These are phyloP conservation scores for Backusella psychrophila DNA, from an alignment of 192 early-diverging fungal species.

Conservation along the genomic window DNA sequence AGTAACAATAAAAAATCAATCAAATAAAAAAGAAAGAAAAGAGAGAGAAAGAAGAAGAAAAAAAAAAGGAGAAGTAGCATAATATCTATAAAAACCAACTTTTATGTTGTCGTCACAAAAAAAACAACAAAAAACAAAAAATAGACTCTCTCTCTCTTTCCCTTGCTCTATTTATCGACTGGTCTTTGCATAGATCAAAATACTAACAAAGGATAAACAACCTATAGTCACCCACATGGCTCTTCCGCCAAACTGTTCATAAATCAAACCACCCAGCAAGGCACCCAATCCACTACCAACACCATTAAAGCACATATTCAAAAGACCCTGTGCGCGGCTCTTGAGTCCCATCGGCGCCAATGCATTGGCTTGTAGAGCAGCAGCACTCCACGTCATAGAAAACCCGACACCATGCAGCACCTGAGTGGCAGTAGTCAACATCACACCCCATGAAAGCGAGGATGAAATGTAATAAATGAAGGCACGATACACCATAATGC, in stretches of 20 bases:
- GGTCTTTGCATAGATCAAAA: not conserved
- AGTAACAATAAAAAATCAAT: not conserved
- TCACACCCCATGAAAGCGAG: not conserved
- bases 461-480: slow-evolving; percentile 7
- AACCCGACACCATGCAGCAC: slow-evolving; percentile 16
- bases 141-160: no score
- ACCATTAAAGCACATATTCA: slow-evolving; percentile 26
- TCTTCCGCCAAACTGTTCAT: slow-evolving; percentile 11
- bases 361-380: slow-evolving; percentile 22
- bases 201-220: not conserved
- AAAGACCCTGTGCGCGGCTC: slow-evolving; percentile 13
- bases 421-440: slow-evolving; percentile 14
- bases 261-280: slow-evolving; percentile 15
- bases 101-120: not conserved
- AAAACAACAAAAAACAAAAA: not conserved
- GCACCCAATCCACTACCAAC: slow-evolving; percentile 22
- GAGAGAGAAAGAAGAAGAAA: not conserved
- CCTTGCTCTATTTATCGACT: not conserved
- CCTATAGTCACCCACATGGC: slow-evolving; percentile 13
- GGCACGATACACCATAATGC: not conserved
- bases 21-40: not conserved
- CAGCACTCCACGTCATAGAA: slow-evolving; percentile 23
- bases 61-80: not conserved
- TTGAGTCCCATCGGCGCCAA: slow-evolving; percentile 13
- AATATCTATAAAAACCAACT: not conserved